Evolutionary conservation across 2,329 filamentous ascomycete genomes (phyloP), one percentile per base, ranked within the genome.

Genomic region (Xylariales sp.): DNA sequence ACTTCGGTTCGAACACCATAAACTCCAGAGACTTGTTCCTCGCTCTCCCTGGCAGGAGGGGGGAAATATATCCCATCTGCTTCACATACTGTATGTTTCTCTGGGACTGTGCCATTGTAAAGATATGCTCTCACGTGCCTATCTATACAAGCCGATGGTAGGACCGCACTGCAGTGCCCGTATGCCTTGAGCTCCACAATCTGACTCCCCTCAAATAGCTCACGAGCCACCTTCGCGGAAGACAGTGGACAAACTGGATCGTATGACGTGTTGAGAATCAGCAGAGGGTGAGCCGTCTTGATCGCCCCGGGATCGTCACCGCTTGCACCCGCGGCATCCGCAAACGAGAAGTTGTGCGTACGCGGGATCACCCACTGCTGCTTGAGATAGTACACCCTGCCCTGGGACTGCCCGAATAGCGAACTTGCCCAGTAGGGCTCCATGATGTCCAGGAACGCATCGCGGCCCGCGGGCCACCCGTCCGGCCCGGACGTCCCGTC

Each of bases 191-290:
- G 55, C 37, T 67, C 61, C 1, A 70, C 48, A 2, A 70, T 50
- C 3, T 54, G 53, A 4, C 66, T 63, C 3, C 52, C 60, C 12
- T 53, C 51, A 39, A 66, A 69, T 0, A 55, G 54, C 2, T 47
- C 46, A 3, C 54, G 53, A 0, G 67, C 65, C 0, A 48, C 51
- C 17, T 48, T 49, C 1, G 66, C 66, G 3, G 65, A 68, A 1
- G 56, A 42, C 1, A 69, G 43, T 2, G 66, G 72, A 1, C 76
- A 81, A 1, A 82, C 73, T 0, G 79, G 78, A 29, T 83, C 73
- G 8, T 70, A 69, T 0, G 70, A 73, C 33, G 74, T 78, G 25
- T 69, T 69, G 11, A 78, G 59, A 44, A 76, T 70, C 2, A 80
- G 60, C 19, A 81, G 60, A 0, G 75, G 76, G 42, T 72, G 62